Evolutionary conservation across 805 yeast genomes (phyloP).

Genomic region (Candida vaughaniae): DNA sequence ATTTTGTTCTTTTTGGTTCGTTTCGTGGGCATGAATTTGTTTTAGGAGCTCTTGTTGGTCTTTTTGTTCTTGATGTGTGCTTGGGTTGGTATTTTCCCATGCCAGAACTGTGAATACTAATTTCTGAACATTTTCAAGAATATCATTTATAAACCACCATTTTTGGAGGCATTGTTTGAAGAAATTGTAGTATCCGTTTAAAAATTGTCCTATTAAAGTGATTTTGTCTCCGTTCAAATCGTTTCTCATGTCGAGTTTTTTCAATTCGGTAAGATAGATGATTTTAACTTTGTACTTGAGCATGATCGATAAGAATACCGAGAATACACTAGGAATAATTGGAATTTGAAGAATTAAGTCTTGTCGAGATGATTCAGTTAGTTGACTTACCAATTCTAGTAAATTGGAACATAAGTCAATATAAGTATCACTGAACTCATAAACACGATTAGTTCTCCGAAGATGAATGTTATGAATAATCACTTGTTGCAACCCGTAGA

Average conservation of each 20-base stretch:
- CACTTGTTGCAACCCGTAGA: not conserved
- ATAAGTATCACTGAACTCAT: conserved; percentile 2
- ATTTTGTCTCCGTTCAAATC: conserved; percentile 5
- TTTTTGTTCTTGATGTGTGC: not conserved
- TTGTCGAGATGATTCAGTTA: not conserved
- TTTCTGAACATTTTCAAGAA: not conserved
- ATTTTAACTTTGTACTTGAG: conserved; percentile 13
- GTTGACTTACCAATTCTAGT: not conserved
- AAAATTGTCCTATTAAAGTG: not conserved
- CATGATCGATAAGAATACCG: conserved; percentile 5
- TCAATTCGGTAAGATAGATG: conserved; percentile 9
- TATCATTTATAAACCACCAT: conserved; percentile 16
- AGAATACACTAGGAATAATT: conserved; percentile 8
- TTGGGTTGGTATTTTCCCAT: not conserved
- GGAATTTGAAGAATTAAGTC: conserved; percentile 9
- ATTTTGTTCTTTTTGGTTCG: too few species aligned
- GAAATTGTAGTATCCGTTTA: not conserved
- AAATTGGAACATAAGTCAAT: not conserved
- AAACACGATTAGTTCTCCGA: not conserved
- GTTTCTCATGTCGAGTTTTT: conserved; percentile 1
- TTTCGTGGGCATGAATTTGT: not conserved
- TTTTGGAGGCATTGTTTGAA: conserved; percentile 1
- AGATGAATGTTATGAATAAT: conserved; percentile 1
- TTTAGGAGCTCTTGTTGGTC: not conserved
- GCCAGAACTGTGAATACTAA: not conserved